Evolutionary conservation across 1,284 basidiomycete genomes (phyloP).

Genomic region (Stygiomarasmius scandens): DNA sequence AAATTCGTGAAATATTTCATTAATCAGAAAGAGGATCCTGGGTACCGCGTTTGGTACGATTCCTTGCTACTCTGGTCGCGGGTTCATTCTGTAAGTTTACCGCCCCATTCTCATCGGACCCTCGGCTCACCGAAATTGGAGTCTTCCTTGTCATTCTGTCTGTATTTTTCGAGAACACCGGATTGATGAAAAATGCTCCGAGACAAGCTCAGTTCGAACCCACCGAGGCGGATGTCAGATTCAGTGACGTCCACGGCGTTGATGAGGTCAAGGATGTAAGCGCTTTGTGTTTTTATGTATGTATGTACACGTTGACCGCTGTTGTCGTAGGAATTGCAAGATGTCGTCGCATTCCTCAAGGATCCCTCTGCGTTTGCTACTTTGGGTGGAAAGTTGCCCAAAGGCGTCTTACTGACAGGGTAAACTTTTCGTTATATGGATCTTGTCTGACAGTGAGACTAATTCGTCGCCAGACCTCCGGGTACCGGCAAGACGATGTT

Average conservation of each 20-base stretch:
- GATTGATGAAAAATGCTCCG: constrained; percentile 86
- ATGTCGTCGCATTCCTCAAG: constrained; percentile 91
- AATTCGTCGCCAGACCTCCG: constrained; percentile 51
- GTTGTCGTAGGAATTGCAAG: constrained; percentile 75
- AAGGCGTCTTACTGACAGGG: constrained; percentile 90
- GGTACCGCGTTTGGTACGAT: constrained; percentile 64
- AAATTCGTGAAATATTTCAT: constrained; percentile 9
- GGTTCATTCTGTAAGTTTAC: constrained; percentile 52
- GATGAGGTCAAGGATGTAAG: constrained; percentile 89
- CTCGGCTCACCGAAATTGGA: constrained; percentile 28
- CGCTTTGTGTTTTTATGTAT: constrained; percentile 6
- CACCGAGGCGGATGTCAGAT: constrained; percentile 81
- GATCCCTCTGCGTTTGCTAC: constrained; percentile 87
- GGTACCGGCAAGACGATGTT: constrained; percentile 98
- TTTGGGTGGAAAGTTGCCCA: constrained; percentile 89
- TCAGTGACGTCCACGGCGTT: constrained; percentile 91
- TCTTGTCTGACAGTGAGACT: not conserved
- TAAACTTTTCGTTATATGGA: constrained; percentile 21
- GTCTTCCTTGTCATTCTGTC: constrained; percentile 84
- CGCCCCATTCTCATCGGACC: not conserved
- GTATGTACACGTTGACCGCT: constrained; percentile 2
- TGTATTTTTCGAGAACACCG: constrained; percentile 89
- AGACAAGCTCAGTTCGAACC: constrained; percentile 78
- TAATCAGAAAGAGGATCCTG: constrained; percentile 65
- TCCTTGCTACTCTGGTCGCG: constrained; percentile 53